Evolutionary conservation across 2,329 filamentous ascomycete species (phyloP).

Genomic region (Epichloe festucae): DNA sequence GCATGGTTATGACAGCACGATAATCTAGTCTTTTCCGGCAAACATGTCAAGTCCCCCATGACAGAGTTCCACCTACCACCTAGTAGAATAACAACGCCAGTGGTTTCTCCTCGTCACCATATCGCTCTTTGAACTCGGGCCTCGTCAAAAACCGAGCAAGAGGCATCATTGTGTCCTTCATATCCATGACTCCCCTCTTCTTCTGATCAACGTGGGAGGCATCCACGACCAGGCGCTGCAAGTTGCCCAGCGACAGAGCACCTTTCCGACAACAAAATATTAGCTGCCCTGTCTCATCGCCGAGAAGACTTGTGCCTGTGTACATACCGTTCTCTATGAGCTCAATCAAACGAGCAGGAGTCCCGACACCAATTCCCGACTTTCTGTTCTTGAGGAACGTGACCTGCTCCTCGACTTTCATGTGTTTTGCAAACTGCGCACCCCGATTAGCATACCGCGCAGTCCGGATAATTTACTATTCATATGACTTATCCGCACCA

Average conservation of each 20-base stretch:
- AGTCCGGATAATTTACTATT: neutral
- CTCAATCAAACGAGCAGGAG: conserved; percentile 69
- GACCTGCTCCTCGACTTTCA: conserved; percentile 82
- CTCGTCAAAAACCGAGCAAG: conserved; percentile 62
- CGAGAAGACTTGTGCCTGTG: neutral
- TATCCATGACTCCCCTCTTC: conserved; percentile 85
- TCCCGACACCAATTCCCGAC: conserved; percentile 82
- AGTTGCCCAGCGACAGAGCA: conserved; percentile 53
- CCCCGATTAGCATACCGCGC: neutral
- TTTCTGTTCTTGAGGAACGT: conserved; percentile 56
- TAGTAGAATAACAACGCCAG: conserved; percentile 55
- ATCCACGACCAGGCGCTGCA: conserved; percentile 77
- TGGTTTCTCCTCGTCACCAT: conserved; percentile 43
- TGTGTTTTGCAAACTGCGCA: conserved; percentile 81
- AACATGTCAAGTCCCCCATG: neutral
- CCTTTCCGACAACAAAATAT: conserved; percentile 24
- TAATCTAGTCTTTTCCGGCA: neutral
- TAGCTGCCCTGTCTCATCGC: neutral
- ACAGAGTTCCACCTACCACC: conserved; percentile 20
- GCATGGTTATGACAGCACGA: neutral
- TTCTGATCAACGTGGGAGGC: conserved; percentile 90
- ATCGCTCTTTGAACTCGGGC: conserved; percentile 58
- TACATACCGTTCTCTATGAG: conserved; percentile 66
- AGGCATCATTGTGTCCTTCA: conserved; percentile 82
- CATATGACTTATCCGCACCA: conserved; percentile 31